A percentile compares a stretch with the other conserved stretches of the same genome.
Conservation (phyloP, 129 eudicot genomes). For the Smallanthus sonchifolius region DNA sequence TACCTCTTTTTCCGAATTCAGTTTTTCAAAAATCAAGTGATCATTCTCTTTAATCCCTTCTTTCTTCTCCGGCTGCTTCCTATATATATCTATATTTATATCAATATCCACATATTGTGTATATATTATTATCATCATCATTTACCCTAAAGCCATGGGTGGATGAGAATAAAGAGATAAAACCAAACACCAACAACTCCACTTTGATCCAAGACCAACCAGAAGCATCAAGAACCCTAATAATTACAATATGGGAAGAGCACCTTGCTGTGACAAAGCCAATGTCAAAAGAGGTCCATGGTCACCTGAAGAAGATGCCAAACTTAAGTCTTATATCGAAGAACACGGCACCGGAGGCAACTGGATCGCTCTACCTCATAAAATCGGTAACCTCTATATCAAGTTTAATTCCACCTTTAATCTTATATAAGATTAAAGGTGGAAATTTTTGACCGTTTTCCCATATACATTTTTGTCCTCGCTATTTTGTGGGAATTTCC, state of each 20-base stretch:
- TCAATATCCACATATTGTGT: background rate
- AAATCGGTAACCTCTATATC: constrained; percentile 52
- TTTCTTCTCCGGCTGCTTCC: constrained; percentile 65
- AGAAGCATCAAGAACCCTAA: constrained; percentile 23
- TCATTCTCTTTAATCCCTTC: constrained; percentile 44
- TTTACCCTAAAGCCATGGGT: constrained; percentile 36
- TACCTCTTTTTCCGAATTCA: constrained; percentile 50
- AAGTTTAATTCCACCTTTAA: background rate
- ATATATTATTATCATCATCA: constrained; percentile 21
- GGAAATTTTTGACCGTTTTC: no score
- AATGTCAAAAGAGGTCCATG: constrained; percentile 96
- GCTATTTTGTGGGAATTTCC: no score
- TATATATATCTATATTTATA: constrained; percentile 24
- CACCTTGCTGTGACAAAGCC: constrained; percentile 94
- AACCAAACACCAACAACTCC: constrained; percentile 43
- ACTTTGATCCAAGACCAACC: constrained; percentile 27
- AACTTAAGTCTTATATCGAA: constrained; percentile 72
- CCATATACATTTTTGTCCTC: no score
- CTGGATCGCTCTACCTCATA: constrained; percentile 89
- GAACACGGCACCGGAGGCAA: constrained; percentile 89
- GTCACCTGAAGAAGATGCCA: constrained; percentile 93
- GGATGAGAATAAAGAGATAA: constrained; percentile 30
- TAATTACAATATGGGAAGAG: constrained; percentile 80
- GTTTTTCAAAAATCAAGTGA: constrained; percentile 40
- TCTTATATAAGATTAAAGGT: no score